phyloP scores from a whole-genome alignment of 257 asterid species.

The Gardenia jasminoides region DNA sequence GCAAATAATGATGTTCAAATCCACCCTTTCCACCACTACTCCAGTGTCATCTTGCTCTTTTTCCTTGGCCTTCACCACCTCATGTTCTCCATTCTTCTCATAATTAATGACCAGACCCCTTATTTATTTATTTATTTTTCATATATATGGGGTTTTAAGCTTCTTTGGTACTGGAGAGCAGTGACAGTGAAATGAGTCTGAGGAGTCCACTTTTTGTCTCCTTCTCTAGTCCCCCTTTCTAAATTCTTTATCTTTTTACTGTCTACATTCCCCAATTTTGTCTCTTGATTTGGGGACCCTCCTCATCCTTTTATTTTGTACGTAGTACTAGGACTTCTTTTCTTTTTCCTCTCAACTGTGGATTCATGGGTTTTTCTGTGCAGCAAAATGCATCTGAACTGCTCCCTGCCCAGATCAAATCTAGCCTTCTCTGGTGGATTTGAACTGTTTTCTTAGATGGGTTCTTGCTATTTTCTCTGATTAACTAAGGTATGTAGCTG shows the following conservation, averaged over 20 bases:
- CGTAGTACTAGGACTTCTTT: neutral
- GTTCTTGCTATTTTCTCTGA: constrained; percentile 21
- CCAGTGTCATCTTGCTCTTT: constrained; percentile 16
- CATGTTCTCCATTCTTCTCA: neutral
- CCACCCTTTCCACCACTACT: constrained; percentile 18
- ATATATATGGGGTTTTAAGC: neutral
- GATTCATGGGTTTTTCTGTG: constrained; percentile 32
- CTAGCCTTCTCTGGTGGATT: constrained; percentile 10
- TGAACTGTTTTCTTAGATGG: constrained; percentile 25
- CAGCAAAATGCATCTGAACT: constrained; percentile 39
- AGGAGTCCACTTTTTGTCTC: constrained; percentile 51
- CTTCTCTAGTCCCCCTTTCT: constrained; percentile 28
- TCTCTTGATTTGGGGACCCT: constrained; percentile 38
- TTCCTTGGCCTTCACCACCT: neutral
- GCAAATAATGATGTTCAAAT: constrained; percentile 13
- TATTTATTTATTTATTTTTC: constrained; percentile 1
- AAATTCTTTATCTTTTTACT: constrained; percentile 30
- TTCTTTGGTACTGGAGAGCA: constrained; percentile 17
- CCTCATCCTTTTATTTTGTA: constrained; percentile 20
- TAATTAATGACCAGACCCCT: constrained; percentile 8
- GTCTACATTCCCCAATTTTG: constrained; percentile 35
- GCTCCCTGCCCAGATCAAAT: constrained; percentile 32
- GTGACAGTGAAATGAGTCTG: constrained; percentile 56
- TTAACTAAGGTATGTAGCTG: constrained; percentile 35
- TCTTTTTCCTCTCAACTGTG: constrained; percentile 15